Evolutionary conservation across 139 green algal species (phyloP), one percentile per base, ranked within the genome.

Genomic region (Chlamydomonas applanata): DNA sequence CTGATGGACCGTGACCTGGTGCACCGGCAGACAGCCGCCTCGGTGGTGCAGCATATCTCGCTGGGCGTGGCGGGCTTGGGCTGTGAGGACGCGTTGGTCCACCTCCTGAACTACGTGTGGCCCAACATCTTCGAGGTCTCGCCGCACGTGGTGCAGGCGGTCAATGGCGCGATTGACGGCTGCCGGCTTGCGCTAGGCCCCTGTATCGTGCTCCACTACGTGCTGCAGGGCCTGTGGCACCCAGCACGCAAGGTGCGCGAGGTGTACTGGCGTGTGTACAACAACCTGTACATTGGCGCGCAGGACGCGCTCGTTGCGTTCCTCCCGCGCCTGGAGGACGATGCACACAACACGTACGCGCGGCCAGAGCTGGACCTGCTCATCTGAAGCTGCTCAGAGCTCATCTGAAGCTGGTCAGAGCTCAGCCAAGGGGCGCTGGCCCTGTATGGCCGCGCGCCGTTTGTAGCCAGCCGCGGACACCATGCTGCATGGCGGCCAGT

Each of bases 81-180:
- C 56, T 99, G 96, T 80, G 96, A 99, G 85, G 96, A 98, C 74
- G 92, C 93, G 14, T 79, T 99, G 34, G 85, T 87, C 30, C 96
- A 99, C 87, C 87, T 99, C 73, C 85, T 99, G 62, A 99, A 99
- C 80, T 96, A 90, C 72, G 88, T 99, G 69, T 99, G 95, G 95
- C 96, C 96, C 49, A 99, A 99, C 88, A 93, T 99, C 49, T 98
- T 99, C 76, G 96, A 99, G 89, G 90, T 85, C 24, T 91, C 80
- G 22, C 96, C 96, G 29, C 96, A 99, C 84, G 78, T 99, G 25
- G 88, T 98, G 68, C 92, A 98, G 65, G 93, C 92, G 0, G 92
- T 97, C 20, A 94, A 83, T 64, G 93, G 91, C 1, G 94, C 96
- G 20, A 89, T 99, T 34, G 94, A 99, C 34, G 95, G 90, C 54